phyloP scores from a whole-genome alignment of 306 rosid species.

The Heteromeles arbutifolia region DNA sequence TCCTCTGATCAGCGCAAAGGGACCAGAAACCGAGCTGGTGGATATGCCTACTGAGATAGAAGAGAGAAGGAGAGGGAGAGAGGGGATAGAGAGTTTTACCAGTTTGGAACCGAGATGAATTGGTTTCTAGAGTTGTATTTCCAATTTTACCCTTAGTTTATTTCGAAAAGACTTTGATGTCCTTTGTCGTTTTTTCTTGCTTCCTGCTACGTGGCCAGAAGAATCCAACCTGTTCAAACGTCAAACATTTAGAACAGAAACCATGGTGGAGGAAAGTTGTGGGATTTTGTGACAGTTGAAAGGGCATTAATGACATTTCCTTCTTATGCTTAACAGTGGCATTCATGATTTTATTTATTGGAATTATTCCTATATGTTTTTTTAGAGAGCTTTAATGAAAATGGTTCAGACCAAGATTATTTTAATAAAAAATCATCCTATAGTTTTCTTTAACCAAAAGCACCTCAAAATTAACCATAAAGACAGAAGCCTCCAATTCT shows the following conservation, averaged over 20 bases:
- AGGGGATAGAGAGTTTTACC: neutral
- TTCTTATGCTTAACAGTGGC: neutral
- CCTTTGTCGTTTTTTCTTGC: slow-evolving; percentile 32
- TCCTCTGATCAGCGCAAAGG: slow-evolving; percentile 35
- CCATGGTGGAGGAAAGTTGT: neutral
- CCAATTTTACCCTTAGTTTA: slow-evolving; percentile 29
- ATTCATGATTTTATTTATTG: neutral
- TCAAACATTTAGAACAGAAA: neutral
- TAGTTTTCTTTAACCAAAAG: too few relatives aligned
- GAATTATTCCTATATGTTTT: neutral
- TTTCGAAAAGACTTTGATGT: slow-evolving; percentile 29
- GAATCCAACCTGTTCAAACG: slow-evolving; percentile 25
- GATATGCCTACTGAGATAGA: slow-evolving; percentile 31
- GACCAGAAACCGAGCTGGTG: slow-evolving; percentile 33
- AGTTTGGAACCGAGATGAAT: neutral
- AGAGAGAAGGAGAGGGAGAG: neutral
- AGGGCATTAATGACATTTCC: slow-evolving; percentile 29
- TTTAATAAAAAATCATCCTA: too few relatives aligned
- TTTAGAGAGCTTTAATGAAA: too few relatives aligned
- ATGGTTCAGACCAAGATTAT: too few relatives aligned
- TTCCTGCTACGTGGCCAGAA: slow-evolving; percentile 58
- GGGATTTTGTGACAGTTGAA: neutral
- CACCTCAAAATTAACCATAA: too few relatives aligned
- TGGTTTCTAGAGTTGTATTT: neutral
- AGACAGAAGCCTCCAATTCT: too few relatives aligned